These are phyloP conservation scores for Trametes sp. DNA, from an alignment of 1,284 basidiomycete genomes.

Conservation along the genomic window DNA sequence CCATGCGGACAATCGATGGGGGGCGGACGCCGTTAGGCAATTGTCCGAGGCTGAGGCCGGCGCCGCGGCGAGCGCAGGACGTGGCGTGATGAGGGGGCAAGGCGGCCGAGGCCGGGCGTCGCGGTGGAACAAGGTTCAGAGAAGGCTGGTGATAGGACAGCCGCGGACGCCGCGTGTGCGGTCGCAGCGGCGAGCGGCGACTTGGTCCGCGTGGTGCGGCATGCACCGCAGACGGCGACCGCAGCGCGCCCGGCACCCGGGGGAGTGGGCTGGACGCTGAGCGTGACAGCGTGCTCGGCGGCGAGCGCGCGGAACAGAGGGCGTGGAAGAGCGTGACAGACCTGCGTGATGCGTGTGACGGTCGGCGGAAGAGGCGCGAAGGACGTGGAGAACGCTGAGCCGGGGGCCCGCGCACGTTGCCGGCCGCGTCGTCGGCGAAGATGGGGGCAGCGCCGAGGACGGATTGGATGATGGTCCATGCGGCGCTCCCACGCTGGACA, in stretches of 20 bases:
- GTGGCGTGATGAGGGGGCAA: conserved; percentile 15
- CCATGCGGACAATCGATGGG: conserved; percentile 17
- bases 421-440: conserved; percentile 36
- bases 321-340: conserved; percentile 21
- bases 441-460: conserved; percentile 30
- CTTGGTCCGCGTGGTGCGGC: neutral
- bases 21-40: neutral
- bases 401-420: conserved; percentile 34
- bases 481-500: conserved; percentile 33
- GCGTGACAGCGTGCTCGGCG: neutral
- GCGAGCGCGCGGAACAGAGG: conserved; percentile 1
- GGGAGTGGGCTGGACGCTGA: no score
- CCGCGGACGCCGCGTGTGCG: conserved; percentile 16
- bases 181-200: conserved; percentile 9
- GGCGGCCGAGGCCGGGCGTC: conserved; percentile 16
- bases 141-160: conserved; percentile 4
- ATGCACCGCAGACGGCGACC: conserved; percentile 9
- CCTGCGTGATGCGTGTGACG: conserved; percentile 17
- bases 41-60: conserved; percentile 14
- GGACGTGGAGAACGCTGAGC: conserved; percentile 36
- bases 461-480: conserved; percentile 30
- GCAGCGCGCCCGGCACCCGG: conserved; percentile 9
- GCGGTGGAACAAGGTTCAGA: conserved; percentile 27
- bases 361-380: conserved; percentile 24
- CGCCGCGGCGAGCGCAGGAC: conserved; percentile 17